These are phyloP conservation scores for Tylopilus sp. DNA, from an alignment of 768 basidiomycete genomes.

Conservation along the genomic window DNA sequence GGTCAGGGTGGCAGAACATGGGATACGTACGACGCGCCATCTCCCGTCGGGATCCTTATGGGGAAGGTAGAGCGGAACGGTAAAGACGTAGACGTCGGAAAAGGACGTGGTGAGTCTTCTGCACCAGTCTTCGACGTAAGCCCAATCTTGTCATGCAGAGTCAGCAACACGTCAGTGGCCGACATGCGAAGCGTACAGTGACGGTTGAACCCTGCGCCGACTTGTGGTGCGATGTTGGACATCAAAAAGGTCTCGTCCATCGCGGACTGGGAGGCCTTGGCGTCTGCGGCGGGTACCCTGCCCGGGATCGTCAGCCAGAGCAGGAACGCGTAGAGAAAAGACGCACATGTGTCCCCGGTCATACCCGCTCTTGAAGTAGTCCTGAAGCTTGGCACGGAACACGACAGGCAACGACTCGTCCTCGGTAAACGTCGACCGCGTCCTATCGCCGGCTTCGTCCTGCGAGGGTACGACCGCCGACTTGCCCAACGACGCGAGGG, in stretches of 20 bases:
- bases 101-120: constrained; percentile 83
- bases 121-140: constrained; percentile 95
- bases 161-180: not conserved
- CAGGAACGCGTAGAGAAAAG: not conserved
- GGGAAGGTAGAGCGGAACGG: constrained; percentile 94
- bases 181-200: constrained; percentile 57
- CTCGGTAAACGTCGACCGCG: constrained; percentile 77
- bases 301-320: constrained; percentile 1
- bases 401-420: constrained; percentile 70
- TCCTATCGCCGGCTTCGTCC: constrained; percentile 58
- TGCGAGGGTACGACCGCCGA: constrained; percentile 36
- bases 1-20: not conserved
- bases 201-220: constrained; percentile 95
- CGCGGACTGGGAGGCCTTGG: constrained; percentile 84
- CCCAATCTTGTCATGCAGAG: constrained; percentile 70
- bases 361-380: constrained; percentile 92
- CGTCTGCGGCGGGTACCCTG: constrained; percentile 97
- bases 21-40: constrained; percentile 81
- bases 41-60: constrained; percentile 84
- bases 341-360: constrained; percentile 95
- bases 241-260: constrained; percentile 97
- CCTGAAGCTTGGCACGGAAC: constrained; percentile 82
- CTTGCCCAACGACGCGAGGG: constrained; percentile 65
- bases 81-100: constrained; percentile 96
- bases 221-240: constrained; percentile 97